A percentile compares a stretch with the other conserved stretches of the same genome.
Conservation (phyloP, 176 grass and related monocot genomes). For the Bothriochloa decipiens region DNA sequence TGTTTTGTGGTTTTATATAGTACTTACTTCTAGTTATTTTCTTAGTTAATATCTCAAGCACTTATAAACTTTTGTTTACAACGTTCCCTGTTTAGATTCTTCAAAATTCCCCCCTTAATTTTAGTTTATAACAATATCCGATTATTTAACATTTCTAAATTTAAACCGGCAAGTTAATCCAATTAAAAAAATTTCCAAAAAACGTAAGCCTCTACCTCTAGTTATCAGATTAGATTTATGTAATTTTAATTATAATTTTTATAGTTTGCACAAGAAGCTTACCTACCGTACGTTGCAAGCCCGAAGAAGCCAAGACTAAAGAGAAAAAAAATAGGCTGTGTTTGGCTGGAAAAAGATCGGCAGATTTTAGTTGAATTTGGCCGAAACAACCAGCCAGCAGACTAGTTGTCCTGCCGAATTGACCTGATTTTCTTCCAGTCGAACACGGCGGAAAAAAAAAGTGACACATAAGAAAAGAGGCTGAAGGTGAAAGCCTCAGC, state of each 20-base stretch:
- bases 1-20: conserved; percentile 21
- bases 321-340: neutral
- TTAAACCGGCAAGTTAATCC: neutral
- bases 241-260: no score
- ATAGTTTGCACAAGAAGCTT: no score
- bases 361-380: no score
- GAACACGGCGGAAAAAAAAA: no score
- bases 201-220: no score
- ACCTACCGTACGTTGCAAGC: no score
- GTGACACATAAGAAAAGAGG: conserved; percentile 15
- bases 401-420: no score
- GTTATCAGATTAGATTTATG: no score
- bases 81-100: neutral
- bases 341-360: no score
- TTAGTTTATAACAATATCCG: neutral
- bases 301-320: conserved; percentile 11
- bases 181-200: neutral
- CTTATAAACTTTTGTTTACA: neutral
- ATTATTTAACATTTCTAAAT: neutral
- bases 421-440: no score
- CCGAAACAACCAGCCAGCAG: no score
- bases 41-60: neutral
- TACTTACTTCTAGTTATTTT: neutral
- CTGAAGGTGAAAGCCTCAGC: conserved; percentile 14
- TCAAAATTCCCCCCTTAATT: neutral